Percentiles rank a stretch among this genome's conserved stretches.
These are phyloP conservation scores for Sporothrix variecibatus DNA, from an alignment of 2,329 filamentous ascomycete species.

Conservation along the genomic window DNA sequence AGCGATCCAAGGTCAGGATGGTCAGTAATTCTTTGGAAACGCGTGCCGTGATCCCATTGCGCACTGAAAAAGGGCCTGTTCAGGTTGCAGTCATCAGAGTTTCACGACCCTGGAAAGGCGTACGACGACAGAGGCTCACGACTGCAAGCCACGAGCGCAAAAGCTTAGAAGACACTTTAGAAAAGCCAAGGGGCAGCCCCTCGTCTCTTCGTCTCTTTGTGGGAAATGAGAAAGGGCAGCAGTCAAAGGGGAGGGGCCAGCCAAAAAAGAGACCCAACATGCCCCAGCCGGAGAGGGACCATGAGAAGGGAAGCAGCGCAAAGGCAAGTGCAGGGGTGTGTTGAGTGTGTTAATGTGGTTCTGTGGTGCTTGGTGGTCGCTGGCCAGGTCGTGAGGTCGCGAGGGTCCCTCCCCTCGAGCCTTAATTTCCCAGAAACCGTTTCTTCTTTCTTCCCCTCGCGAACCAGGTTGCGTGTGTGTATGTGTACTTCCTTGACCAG, in stretches of 20 bases:
- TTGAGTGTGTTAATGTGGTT: neutral
- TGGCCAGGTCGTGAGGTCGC: neutral
- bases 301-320: neutral
- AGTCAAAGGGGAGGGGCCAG: conserved; percentile 2
- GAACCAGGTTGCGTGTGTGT: neutral
- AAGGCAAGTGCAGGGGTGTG: neutral
- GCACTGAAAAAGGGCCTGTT: neutral
- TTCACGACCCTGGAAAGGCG: conserved; percentile 5
- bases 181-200: neutral
- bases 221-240: neutral
- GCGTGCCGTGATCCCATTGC: neutral
- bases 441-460: neutral
- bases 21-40: too few relatives aligned
- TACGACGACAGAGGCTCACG: neutral
- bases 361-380: neutral
- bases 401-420: neutral
- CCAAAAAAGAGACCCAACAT: neutral
- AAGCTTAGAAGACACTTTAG: neutral
- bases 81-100: neutral
- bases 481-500: neutral
- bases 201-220: neutral
- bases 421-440: conserved; percentile 22
- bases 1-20: too few relatives aligned
- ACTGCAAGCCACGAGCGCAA: neutral
- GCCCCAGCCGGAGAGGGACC: neutral